These are phyloP conservation scores for Colletotrichum caudatum DNA, from an alignment of 2,329 filamentous ascomycete genomes.

Conservation along the genomic window DNA sequence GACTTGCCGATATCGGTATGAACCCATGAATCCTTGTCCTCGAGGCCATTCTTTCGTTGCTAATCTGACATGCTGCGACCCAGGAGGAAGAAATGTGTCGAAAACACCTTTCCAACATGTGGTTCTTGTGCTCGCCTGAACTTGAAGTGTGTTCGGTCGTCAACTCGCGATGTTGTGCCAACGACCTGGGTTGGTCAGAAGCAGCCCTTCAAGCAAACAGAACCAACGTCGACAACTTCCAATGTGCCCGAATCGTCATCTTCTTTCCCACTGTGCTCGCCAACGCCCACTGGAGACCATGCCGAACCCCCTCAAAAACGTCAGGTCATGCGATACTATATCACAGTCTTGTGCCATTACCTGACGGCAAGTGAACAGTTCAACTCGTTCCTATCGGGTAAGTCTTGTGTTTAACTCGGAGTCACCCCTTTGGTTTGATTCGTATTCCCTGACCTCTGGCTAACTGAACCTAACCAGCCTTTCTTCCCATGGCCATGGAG, in stretches of 20 bases:
- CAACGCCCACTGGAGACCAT: conserved; percentile 8
- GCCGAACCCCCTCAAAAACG: conserved; percentile 31
- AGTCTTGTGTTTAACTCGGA: background rate
- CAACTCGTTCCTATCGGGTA: conserved; percentile 37
- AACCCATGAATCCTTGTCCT: background rate
- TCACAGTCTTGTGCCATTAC: conserved; percentile 33
- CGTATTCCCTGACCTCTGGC: too few relatives aligned
- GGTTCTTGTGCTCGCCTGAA: conserved; percentile 40
- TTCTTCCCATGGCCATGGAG: conserved; percentile 43
- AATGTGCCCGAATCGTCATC: background rate
- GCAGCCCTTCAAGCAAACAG: background rate
- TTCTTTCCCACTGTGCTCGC: conserved; percentile 7
- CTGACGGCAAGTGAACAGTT: conserved; percentile 36
- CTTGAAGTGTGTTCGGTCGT: conserved; percentile 37
- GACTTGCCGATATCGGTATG: conserved; percentile 43
- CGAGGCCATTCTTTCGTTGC: too few relatives aligned
- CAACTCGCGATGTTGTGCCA: conserved; percentile 39
- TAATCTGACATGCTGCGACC: conserved; percentile 16
- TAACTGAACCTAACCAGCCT: background rate
- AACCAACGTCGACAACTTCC: background rate
- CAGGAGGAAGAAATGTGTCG: conserved; percentile 42
- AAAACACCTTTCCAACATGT: conserved; percentile 40
- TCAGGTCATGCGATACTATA: conserved; percentile 36
- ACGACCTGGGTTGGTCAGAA: conserved; percentile 30
- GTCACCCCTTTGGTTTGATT: accelerated